These are phyloP conservation scores for Metarhizium brunneum DNA, from an alignment of 2,329 filamentous ascomycete species.

Conservation along the genomic window DNA sequence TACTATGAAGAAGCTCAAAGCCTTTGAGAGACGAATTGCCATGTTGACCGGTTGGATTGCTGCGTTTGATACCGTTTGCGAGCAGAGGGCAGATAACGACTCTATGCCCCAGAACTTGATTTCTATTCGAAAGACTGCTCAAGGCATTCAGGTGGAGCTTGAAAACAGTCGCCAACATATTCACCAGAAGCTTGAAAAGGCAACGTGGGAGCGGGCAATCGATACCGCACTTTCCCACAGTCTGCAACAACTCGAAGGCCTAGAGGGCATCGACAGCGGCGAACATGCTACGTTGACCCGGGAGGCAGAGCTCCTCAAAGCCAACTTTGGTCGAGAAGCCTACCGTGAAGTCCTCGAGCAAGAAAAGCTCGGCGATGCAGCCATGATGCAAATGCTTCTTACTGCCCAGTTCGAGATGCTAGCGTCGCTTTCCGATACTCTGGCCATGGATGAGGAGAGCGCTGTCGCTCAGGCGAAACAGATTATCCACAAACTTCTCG, in stretches of 20 bases:
- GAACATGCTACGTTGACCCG: conserved; percentile 66
- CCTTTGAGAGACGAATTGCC: conserved; percentile 75
- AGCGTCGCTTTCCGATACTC: conserved; percentile 69
- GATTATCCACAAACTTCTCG: conserved; percentile 69
- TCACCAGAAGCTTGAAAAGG: conserved; percentile 71
- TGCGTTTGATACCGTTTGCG: conserved; percentile 78
- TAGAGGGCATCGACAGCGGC: conserved; percentile 32
- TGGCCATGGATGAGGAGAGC: conserved; percentile 73
- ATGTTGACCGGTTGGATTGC: conserved; percentile 88
- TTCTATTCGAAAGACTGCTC: conserved; percentile 77
- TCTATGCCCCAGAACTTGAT: conserved; percentile 58
- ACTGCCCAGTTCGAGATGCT: conserved; percentile 90
- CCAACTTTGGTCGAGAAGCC: conserved; percentile 72
- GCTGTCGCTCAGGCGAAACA: conserved; percentile 71
- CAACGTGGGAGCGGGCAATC: conserved; percentile 78
- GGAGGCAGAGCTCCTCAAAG: conserved; percentile 79
- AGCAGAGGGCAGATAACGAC: conserved; percentile 42
- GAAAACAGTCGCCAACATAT: conserved; percentile 87
- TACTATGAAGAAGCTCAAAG: conserved; percentile 73
- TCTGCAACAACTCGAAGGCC: conserved; percentile 65
- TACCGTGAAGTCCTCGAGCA: conserved; percentile 71
- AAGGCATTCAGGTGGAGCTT: conserved; percentile 80
- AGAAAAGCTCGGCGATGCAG: conserved; percentile 71
- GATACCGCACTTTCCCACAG: conserved; percentile 84
- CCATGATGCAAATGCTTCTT: conserved; percentile 72